Percentiles rank a stretch among this genome's conserved stretches.
These are phyloP conservation scores for Leccinellum luteum DNA, from an alignment of 768 basidiomycete species.

Conservation along the genomic window DNA sequence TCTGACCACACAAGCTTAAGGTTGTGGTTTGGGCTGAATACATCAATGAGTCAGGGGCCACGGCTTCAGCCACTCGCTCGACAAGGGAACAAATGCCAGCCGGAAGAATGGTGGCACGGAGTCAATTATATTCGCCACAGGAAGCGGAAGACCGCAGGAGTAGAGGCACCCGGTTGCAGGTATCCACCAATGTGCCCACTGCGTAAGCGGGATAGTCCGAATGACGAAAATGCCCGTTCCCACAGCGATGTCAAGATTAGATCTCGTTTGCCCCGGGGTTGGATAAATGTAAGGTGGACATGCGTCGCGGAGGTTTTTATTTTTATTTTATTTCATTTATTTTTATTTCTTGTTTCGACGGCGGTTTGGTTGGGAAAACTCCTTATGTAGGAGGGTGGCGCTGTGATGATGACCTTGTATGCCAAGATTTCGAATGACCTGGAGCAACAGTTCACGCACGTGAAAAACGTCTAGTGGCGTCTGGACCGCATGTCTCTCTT, in stretches of 20 bases:
- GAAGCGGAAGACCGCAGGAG: constrained; percentile 30
- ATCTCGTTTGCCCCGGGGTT: constrained; percentile 14
- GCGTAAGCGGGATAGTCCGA: constrained; percentile 22
- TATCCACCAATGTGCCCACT: neutral
- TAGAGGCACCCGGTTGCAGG: constrained; percentile 10
- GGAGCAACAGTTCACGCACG: constrained; percentile 23
- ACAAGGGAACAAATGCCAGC: neutral
- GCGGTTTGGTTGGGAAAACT: constrained; percentile 2
- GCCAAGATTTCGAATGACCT: constrained; percentile 5
- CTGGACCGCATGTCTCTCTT: constrained; percentile 13
- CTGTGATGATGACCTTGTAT: neutral
- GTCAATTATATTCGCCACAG: constrained; percentile 22
- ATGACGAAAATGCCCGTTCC: constrained; percentile 24
- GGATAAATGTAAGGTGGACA: neutral
- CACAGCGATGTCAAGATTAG: constrained; percentile 26
- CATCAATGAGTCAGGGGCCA: constrained; percentile 10
- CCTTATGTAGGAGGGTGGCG: constrained; percentile 3
- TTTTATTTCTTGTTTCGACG: constrained; percentile 4
- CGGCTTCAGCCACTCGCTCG: constrained; percentile 4
- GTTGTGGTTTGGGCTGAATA: constrained; percentile 6
- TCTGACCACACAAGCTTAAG: neutral
- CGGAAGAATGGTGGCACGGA: constrained; percentile 15
- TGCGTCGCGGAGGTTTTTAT: neutral
- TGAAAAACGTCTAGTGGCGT: constrained; percentile 32
- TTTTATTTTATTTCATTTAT: neutral